A percentile compares a stretch with the other conserved stretches of the same genome.
Conservation (phyloP, 2,329 filamentous ascomycete genomes). For the Graphilbum ipis-grandicollis region DNA sequence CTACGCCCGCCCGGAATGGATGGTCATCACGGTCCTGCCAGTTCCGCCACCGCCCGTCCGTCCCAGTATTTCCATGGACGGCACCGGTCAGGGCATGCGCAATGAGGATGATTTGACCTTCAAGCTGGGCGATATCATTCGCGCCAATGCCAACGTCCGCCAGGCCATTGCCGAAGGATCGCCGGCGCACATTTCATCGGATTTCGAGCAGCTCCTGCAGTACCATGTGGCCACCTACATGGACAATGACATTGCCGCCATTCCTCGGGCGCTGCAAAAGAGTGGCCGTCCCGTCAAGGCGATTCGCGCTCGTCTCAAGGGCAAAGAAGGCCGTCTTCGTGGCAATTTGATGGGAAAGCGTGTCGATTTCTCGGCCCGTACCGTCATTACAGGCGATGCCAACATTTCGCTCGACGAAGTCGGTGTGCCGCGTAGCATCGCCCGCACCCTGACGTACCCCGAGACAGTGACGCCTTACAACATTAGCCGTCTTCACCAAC, state of each 20-base stretch:
- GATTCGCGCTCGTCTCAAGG: slow-evolving; percentile 92
- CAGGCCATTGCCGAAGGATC: slow-evolving; percentile 84
- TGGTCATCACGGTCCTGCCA: slow-evolving; percentile 87
- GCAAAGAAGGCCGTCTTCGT: slow-evolving; percentile 93
- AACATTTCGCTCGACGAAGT: slow-evolving; percentile 95
- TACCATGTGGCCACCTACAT: slow-evolving; percentile 99
- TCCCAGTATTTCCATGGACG: slow-evolving; percentile 93
- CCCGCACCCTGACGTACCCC: slow-evolving; percentile 82
- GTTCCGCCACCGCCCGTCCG: slow-evolving; percentile 92
- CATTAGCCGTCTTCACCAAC: slow-evolving; percentile 73
- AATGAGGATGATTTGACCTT: slow-evolving; percentile 99
- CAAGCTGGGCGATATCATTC: slow-evolving; percentile 96
- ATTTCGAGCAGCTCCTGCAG: slow-evolving; percentile 84
- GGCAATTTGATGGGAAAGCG: slow-evolving; percentile 99
- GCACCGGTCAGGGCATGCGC: slow-evolving; percentile 76
- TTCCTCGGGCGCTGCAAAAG: slow-evolving; percentile 90
- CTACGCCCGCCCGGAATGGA: slow-evolving; percentile 95
- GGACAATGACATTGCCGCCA: slow-evolving; percentile 97
- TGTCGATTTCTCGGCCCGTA: slow-evolving; percentile 98
- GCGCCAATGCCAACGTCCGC: slow-evolving; percentile 87
- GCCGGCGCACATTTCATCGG: slow-evolving; percentile 73
- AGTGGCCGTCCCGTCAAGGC: slow-evolving; percentile 93
- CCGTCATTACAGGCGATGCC: slow-evolving; percentile 96
- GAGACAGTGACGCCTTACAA: slow-evolving; percentile 98
- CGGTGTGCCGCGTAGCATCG: slow-evolving; percentile 86